Evolutionary conservation across 495 filamentous ascomycete genomes (phyloP).

Genomic region (Trichoderma orchidacearum): DNA sequence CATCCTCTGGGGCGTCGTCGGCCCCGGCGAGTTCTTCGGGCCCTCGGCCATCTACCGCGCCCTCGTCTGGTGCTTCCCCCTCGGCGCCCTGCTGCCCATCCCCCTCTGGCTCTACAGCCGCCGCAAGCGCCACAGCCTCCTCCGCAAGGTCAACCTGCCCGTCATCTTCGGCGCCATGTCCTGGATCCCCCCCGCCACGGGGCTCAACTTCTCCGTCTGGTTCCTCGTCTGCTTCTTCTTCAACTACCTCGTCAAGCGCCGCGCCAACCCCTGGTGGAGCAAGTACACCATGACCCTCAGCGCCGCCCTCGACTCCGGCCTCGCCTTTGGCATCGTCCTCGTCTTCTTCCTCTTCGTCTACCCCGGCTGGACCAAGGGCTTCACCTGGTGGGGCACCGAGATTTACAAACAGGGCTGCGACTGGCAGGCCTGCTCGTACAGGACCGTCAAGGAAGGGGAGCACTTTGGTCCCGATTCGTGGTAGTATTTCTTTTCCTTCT

Average conservation of each 20-base stretch:
- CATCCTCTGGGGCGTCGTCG: constrained; percentile 81
- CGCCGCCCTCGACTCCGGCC: constrained; percentile 67
- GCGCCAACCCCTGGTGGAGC: constrained; percentile 62
- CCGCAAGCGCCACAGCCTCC: constrained; percentile 27
- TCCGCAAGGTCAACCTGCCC: constrained; percentile 56
- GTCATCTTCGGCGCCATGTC: constrained; percentile 59
- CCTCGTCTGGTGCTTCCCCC: constrained; percentile 63
- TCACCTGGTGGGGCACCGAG: constrained; percentile 68
- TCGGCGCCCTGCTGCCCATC: constrained; percentile 58
- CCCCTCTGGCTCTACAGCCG: constrained; percentile 50
- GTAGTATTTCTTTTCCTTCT: constrained; percentile 19
- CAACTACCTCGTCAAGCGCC: constrained; percentile 56
- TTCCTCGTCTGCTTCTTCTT: constrained; percentile 70
- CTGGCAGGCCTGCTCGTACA: constrained; percentile 49
- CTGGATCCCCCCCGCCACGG: constrained; percentile 79
- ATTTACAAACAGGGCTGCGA: constrained; percentile 53
- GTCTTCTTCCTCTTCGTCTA: constrained; percentile 76
- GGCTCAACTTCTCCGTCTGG: constrained; percentile 74
- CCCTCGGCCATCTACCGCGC: constrained; percentile 51
- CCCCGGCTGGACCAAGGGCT: constrained; percentile 47
- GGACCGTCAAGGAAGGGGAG: constrained; percentile 33
- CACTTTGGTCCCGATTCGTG: constrained; percentile 46
- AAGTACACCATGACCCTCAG: constrained; percentile 84
- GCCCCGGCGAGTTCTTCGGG: constrained; percentile 66
- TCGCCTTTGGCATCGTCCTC: constrained; percentile 66